phyloP scores from a whole-genome alignment of 768 basidiomycete species.

The Astraeus odoratus region DNA sequence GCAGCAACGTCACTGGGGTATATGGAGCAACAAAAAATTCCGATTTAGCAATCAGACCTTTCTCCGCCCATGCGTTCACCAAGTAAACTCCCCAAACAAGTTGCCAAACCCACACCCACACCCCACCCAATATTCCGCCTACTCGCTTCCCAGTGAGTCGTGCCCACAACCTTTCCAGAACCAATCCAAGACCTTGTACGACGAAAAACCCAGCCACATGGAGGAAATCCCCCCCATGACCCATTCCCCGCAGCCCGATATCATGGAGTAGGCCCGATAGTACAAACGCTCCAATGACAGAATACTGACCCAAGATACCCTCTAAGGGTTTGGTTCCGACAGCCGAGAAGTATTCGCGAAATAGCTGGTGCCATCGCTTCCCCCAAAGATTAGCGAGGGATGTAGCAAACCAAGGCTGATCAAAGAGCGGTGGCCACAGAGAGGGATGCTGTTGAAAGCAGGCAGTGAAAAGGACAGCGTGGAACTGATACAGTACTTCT shows the following conservation, averaged over 20 bases:
- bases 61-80: slow-evolving; percentile 35
- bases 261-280: slow-evolving; percentile 58
- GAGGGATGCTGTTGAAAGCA: slow-evolving; percentile 42
- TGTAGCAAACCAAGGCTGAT: slow-evolving; percentile 47
- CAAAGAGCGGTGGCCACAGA: slow-evolving; percentile 61
- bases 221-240: slow-evolving; percentile 40
- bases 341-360: slow-evolving; percentile 49
- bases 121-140: slow-evolving; percentile 39
- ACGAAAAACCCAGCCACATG: slow-evolving; percentile 47
- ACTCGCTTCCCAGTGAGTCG: slow-evolving; percentile 38
- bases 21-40: no score
- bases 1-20: no score
- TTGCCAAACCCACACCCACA: slow-evolving; percentile 48
- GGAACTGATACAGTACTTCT: slow-evolving; percentile 34
- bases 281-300: slow-evolving; percentile 51
- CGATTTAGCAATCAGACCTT: slow-evolving; percentile 13
- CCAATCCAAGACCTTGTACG: slow-evolving; percentile 45
- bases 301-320: slow-evolving; percentile 39
- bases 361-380: slow-evolving; percentile 61
- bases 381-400: slow-evolving; percentile 62
- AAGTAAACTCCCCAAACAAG: slow-evolving; percentile 41
- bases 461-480: slow-evolving; percentile 37
- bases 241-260: slow-evolving; percentile 52
- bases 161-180: slow-evolving; percentile 44
- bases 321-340: slow-evolving; percentile 42